Base-by-base conservation (phyloP, 306 rosid species). In the Macrotyloma uniflorum region DNA sequence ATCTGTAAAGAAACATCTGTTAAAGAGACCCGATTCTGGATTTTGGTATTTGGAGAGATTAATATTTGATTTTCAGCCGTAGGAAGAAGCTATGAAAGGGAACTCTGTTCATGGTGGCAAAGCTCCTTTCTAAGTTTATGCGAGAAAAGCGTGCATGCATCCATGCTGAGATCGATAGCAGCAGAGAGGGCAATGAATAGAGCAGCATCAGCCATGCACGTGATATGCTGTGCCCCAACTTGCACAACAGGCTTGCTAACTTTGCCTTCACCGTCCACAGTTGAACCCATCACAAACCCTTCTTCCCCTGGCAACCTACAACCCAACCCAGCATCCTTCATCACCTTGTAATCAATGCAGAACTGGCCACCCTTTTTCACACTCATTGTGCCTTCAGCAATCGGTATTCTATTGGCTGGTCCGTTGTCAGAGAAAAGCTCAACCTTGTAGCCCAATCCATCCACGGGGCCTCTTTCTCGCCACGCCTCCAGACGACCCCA, bases 401-500 rank as follows among this genome's bases (percentile, higher is more conserved):
- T 85, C n/a, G 93, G 80, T 4, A 89, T 78, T 49, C 87, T 72
- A 10, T 65, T 72, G 30, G 63, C 80, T 26, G 91, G 86, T 11
- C 97, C 95, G 2, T 83, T 87, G 16, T 87, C 90, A 0, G 90
- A 80, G 3, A 91, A 87, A 14, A 94, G 94, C 80, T 91, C 96
- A 14, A 91, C 89, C 88, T 89, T 91, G 94, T 89, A 91, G 1
- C 98, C 98, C 65, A 94, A 75, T 54, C 96, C 98, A 74, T 91
- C 96, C 0, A 85, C 65, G 0, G 97, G 89, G 12, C 97, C 98
- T 58, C 98, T 82, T 40, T 93, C 98, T 4, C 98, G 80, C 98
- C 98, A 93, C 0, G 98, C 98, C 86, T 93, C 94, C 0, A 93
- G 86, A 4, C 97, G 91, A 0, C 94, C 96, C 98, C 98, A 91